Evolutionary conservation across 345 rosid species (phyloP).

Genomic region (Mallotus nudiflorus): DNA sequence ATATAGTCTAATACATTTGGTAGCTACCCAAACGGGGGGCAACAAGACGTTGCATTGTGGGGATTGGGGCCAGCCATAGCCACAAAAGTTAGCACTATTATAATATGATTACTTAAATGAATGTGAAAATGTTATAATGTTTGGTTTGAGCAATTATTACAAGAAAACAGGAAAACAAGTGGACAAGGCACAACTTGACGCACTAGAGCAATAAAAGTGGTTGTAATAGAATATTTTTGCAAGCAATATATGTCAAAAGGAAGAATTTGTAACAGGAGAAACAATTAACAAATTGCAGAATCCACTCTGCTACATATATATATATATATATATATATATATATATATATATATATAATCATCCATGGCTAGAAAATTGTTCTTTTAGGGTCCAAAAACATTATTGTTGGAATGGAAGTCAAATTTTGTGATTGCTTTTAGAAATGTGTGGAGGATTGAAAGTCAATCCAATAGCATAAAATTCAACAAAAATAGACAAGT

Average conservation of each 20-base stretch:
- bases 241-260: background rate
- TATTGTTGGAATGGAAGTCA: conserved; percentile 5
- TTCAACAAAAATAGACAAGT: conserved; percentile 2
- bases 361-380: background rate
- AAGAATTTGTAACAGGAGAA: background rate
- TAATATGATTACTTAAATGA: conserved; percentile 12
- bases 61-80: conserved; percentile 25
- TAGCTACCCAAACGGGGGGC: conserved; percentile 17
- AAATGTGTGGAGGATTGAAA: conserved; percentile 5
- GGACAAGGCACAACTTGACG: conserved; percentile 14
- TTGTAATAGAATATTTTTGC: background rate
- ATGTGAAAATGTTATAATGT: background rate
- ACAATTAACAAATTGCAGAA: too few relatives aligned
- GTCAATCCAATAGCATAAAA: conserved; percentile 15
- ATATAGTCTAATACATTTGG: too few relatives aligned
- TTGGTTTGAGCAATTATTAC: background rate
- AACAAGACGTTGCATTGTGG: conserved; percentile 20
- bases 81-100: conserved; percentile 19
- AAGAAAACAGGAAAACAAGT: background rate
- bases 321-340: too few relatives aligned
- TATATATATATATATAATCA: too few relatives aligned
- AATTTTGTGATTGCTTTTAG: background rate
- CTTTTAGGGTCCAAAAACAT: background rate
- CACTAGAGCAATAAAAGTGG: conserved; percentile 10
- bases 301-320: too few relatives aligned